A percentile compares a stretch with the other conserved stretches of the same genome.
Evolutionary conservation across 768 basidiomycete genomes (phyloP).

Genomic region (Lactifluus pinguis): DNA sequence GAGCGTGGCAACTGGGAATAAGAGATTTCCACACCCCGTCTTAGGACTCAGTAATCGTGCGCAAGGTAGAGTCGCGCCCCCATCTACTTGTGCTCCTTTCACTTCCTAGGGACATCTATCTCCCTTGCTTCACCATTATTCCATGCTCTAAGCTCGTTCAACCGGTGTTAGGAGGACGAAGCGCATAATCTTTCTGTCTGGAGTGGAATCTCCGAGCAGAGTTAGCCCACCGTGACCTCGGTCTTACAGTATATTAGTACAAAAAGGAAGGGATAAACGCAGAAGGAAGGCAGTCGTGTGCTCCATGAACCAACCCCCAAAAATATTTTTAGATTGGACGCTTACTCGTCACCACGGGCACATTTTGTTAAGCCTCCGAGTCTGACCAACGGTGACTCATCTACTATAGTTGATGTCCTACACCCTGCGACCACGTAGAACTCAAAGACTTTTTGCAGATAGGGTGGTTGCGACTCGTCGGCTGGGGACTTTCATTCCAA

Average conservation of each 20-base stretch:
- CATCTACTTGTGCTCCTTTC: background rate
- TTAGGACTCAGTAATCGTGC: background rate
- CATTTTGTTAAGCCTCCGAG: background rate
- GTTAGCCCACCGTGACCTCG: background rate
- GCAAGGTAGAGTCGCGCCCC: background rate
- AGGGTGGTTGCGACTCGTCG: background rate
- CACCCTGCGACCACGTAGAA: background rate
- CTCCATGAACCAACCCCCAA: background rate
- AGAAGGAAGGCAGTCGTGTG: background rate
- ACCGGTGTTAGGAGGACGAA: background rate
- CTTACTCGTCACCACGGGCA: background rate
- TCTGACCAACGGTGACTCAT: background rate
- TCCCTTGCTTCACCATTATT: background rate
- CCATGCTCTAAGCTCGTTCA: background rate
- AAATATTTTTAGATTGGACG: background rate
- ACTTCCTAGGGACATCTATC: background rate
- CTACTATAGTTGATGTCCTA: background rate
- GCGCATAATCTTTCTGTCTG: background rate
- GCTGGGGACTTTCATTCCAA: background rate
- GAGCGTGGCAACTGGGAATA: background rate
- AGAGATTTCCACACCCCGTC: background rate
- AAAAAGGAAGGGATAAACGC: background rate
- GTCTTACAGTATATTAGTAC: background rate
- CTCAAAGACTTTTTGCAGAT: background rate
- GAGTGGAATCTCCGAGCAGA: background rate